Conservation (phyloP, 2,329 filamentous ascomycete species). For the Chaetomium globosum region DNA sequence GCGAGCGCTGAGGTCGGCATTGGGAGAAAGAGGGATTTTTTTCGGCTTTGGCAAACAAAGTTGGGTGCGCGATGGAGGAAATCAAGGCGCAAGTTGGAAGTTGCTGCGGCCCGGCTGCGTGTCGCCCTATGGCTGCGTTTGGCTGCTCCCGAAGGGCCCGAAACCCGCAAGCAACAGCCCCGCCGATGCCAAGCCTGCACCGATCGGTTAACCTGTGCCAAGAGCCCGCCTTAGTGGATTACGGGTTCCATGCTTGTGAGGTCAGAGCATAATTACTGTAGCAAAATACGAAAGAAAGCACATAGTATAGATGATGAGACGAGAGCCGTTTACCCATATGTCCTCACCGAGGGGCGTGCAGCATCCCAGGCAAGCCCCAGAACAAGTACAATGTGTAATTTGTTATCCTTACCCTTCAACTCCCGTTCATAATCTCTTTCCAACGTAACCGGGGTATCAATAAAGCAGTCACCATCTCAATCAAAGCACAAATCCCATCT, state of each 20-base stretch:
- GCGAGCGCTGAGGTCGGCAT: constrained; percentile 11
- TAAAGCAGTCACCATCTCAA: constrained; percentile 7
- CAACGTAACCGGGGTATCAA: neutral
- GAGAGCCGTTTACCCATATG: no score
- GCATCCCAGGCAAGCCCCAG: no score
- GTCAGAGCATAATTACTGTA: no score
- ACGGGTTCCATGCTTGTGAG: no score
- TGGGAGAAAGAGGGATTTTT: neutral
- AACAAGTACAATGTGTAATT: neutral
- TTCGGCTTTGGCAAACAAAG: neutral
- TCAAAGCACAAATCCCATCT: constrained; percentile 67
- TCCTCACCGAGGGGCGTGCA: no score
- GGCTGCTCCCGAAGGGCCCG: constrained; percentile 17
- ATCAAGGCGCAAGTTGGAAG: neutral
- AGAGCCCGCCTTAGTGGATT: neutral
- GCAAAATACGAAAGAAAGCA: no score
- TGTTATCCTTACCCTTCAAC: neutral
- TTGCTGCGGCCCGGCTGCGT: neutral
- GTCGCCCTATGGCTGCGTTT: constrained; percentile 6
- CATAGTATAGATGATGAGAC: no score
- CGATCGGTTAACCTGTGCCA: neutral
- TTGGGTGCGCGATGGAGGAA: neutral
- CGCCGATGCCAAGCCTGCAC: constrained; percentile 6
- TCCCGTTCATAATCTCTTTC: neutral
- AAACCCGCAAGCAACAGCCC: constrained; percentile 4